Percentiles rank a stretch among this genome's conserved stretches.
phyloP scores from a whole-genome alignment of 371 early-diverging fungal species.

The Syncephalis plumigaleata region DNA sequence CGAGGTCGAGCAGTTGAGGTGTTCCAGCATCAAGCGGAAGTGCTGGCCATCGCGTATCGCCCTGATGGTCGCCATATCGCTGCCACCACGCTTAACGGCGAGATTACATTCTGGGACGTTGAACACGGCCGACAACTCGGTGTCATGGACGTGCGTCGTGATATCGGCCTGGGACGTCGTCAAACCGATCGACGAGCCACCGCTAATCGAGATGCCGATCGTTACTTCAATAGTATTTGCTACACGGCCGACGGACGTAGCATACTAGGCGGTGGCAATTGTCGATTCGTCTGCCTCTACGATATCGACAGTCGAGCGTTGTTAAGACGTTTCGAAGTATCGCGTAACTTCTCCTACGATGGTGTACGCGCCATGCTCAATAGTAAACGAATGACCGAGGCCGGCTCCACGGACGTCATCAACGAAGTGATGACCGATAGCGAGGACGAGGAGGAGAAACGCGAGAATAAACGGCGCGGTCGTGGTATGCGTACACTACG shows the following conservation, averaged over 20 bases:
- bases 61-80: conserved; percentile 83
- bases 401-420: conserved; percentile 70
- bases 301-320: conserved; percentile 57
- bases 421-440: conserved; percentile 52
- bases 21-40: conserved; percentile 67
- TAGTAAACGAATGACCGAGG: conserved; percentile 84
- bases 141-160: conserved; percentile 79
- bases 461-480: conserved; percentile 11
- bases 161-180: conserved; percentile 81
- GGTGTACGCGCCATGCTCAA: conserved; percentile 81
- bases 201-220: conserved; percentile 65
- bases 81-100: conserved; percentile 80
- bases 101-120: conserved; percentile 83
- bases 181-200: conserved; percentile 57
- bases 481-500: too few relatives aligned
- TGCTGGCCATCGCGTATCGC: conserved; percentile 73
- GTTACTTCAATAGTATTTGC: conserved; percentile 79
- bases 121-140: conserved; percentile 41
- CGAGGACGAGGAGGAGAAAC: conserved; percentile 66
- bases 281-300: conserved; percentile 90
- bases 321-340: conserved; percentile 77
- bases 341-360: conserved; percentile 81
- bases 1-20: conserved; percentile 63
- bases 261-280: conserved; percentile 85
- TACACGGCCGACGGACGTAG: conserved; percentile 88